Evolutionary conservation across 1,284 basidiomycete species (phyloP).

Genomic region (Irpex lacteus): DNA sequence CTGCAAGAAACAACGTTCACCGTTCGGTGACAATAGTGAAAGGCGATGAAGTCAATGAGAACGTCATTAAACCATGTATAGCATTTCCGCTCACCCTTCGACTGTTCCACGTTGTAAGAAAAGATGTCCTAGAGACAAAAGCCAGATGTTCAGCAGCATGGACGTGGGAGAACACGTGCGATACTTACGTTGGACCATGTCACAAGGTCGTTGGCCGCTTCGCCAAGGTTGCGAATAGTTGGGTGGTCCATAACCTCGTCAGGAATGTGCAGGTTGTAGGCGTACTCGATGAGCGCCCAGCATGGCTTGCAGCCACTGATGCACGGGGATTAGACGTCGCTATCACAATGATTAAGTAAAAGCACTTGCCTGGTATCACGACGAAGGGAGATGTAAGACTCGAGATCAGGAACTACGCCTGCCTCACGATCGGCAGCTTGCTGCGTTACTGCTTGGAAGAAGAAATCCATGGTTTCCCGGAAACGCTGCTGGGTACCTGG

Average conservation of each 20-base stretch:
- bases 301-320: constrained; percentile 34
- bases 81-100: constrained; percentile 23
- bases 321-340: neutral
- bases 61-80: neutral
- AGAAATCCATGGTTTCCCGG: constrained; percentile 34
- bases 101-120: constrained; percentile 43
- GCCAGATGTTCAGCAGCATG: neutral
- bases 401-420: constrained; percentile 33
- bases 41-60: neutral
- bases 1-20: constrained; percentile 16
- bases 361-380: constrained; percentile 29
- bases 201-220: constrained; percentile 39
- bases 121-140: constrained; percentile 35
- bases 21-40: neutral
- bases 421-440: constrained; percentile 32
- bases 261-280: constrained; percentile 37
- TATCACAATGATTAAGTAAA: neutral
- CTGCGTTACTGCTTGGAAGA: constrained; percentile 36
- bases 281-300: constrained; percentile 41
- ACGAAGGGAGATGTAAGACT: constrained; percentile 35
- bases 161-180: constrained; percentile 1
- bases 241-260: constrained; percentile 37
- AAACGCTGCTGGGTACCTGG: constrained; percentile 33
- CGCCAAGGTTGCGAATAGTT: constrained; percentile 32
- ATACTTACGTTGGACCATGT: constrained; percentile 40